Base-by-base conservation (phyloP, 805 yeast genomes). In the Candida railenensis region DNA sequence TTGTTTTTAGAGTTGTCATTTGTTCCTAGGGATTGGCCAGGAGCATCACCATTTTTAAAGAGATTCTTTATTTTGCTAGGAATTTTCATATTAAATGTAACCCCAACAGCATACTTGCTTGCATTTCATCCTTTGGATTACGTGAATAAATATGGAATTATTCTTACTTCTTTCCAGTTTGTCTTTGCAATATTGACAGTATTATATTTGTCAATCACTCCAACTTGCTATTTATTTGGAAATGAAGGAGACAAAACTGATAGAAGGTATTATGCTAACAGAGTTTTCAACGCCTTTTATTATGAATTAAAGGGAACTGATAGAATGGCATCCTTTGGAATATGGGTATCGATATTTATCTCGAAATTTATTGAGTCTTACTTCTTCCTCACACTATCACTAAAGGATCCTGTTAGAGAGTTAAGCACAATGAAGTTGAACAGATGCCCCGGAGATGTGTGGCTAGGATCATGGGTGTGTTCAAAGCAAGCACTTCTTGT, bases 291-390 rank as follows among this genome's bases (percentile, higher is more conserved):
- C 0, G 77, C 81, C 11, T 78, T 82, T 7, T 77, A 85, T 47
- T 78, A 79, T 46, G 56, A 62, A 19, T 67, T 87, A 8, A 63
- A 59, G 14, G 85, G 85, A 0, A 73, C 80, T 36, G 80, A 81
- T 44, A 67, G 67, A 40, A 66, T 81, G 48, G 78, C 89, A 2
- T 87, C 95, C 0, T 74, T 77, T 58, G 83, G 86, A 0, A 64
- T 88, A 48, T 86, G 95, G 90, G 34, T 78, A 18, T 76, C 80
- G 1, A 85, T 88, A 0, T 86, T 87, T 53, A 52, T 74, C 5
- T 82, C 87, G 2, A 88, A 88, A 58, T 81, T 83, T 52, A 59
- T 80, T 19, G 96, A 88, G 60, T 87, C 95, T 0, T 88, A 88
- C 61, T 86, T 85, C 62, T 88, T 86, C 54, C 66, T 88, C 51